Percentiles rank a stretch among this genome's conserved stretches.
phyloP scores from a whole-genome alignment of 75 land plant species.

The Picea sitchensis region DNA sequence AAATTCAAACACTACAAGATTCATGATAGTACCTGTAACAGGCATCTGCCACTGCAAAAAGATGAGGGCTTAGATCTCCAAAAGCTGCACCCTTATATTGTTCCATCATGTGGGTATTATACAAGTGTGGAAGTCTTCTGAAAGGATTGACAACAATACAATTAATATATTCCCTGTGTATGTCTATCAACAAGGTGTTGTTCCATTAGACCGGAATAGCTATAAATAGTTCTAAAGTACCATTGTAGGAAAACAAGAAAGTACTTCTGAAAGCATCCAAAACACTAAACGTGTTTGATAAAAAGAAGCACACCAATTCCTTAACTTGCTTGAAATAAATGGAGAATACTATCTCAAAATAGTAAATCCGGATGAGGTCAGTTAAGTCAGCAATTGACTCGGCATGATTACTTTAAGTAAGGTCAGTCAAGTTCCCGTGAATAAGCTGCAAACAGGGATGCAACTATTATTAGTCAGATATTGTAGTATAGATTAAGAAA shows the following conservation, averaged over 20 bases:
- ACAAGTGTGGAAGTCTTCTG: constrained; percentile 78
- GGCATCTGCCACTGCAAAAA: constrained; percentile 68
- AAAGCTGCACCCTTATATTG: constrained; percentile 22
- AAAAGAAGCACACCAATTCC: no score
- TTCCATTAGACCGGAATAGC: not conserved
- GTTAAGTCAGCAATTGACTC: no score
- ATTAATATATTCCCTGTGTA: constrained; percentile 87
- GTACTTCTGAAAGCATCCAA: not conserved
- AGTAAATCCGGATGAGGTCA: no score
- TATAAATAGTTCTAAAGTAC: not conserved
- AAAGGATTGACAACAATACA: constrained; percentile 93
- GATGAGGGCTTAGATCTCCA: constrained; percentile 77
- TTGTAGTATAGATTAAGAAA: not conserved
- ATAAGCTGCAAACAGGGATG: not conserved
- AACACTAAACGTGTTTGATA: not conserved
- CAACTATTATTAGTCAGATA: not conserved
- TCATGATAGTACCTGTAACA: constrained; percentile 40
- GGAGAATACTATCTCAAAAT: no score
- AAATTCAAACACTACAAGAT: not conserved
- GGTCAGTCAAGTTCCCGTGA: not conserved
- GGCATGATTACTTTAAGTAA: no score
- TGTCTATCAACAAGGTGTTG: constrained; percentile 38
- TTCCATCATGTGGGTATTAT: constrained; percentile 22
- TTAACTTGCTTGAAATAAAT: no score
- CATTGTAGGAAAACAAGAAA: not conserved